Percentiles rank a stretch among this genome's conserved stretches.
These are phyloP conservation scores for Pelargonium australe DNA, from an alignment of 441 rosid species.

Conservation along the genomic window DNA sequence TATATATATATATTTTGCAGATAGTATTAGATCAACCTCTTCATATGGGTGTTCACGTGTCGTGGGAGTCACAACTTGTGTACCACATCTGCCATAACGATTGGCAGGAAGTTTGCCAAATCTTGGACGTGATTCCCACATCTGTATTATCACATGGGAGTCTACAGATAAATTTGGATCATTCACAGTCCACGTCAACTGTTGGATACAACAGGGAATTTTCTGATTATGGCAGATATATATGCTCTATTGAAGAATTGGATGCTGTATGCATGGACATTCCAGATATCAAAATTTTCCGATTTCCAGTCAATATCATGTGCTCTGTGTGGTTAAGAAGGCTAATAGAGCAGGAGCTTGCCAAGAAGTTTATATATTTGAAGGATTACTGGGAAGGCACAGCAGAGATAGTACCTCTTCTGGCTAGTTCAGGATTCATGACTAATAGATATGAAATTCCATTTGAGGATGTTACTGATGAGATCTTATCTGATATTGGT, in stretches of 20 bases:
- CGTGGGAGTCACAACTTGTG: slow-evolving; percentile 96
- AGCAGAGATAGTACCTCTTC: slow-evolving; percentile 58
- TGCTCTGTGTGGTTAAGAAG: slow-evolving; percentile 73
- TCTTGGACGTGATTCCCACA: slow-evolving; percentile 69
- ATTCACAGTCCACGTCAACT: slow-evolving; percentile 42
- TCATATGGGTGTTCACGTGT: slow-evolving; percentile 88
- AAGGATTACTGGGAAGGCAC: slow-evolving; percentile 92
- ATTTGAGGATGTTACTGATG: slow-evolving; percentile 38
- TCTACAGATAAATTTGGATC: slow-evolving; percentile 73
- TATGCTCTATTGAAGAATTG: slow-evolving; percentile 68
- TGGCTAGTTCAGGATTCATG: slow-evolving; percentile 80
- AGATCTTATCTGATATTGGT: slow-evolving; percentile 43
- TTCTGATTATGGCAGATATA: slow-evolving; percentile 41
- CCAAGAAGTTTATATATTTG: slow-evolving; percentile 65
- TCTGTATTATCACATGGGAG: slow-evolving; percentile 63
- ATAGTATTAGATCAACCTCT: slow-evolving; percentile 95
- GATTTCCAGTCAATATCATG: slow-evolving; percentile 45
- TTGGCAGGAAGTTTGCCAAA: slow-evolving; percentile 85
- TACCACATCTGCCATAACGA: slow-evolving; percentile 80
- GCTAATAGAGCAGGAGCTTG: slow-evolving; percentile 84
- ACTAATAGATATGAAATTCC: slow-evolving; percentile 36
- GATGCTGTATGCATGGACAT: slow-evolving; percentile 80
- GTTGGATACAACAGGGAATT: slow-evolving; percentile 40
- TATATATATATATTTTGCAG: slow-evolving; percentile 39
- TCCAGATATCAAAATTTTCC: slow-evolving; percentile 70